Conservation (phyloP, 2,329 filamentous ascomycete genomes). For the Colletotrichum horii region DNA sequence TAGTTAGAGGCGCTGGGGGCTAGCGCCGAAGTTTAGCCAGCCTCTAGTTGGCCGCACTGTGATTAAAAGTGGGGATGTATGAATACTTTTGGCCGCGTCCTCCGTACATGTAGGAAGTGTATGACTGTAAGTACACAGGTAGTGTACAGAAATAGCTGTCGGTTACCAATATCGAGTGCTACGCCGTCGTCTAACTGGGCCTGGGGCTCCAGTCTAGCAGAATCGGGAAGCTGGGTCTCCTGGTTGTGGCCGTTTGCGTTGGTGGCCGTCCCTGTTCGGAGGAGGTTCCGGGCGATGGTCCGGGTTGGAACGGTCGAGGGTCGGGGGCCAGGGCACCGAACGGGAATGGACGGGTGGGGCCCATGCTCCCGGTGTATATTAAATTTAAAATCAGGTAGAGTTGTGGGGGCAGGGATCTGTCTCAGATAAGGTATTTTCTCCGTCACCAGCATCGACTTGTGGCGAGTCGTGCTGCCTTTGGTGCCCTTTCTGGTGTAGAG, state of each 20-base stretch:
- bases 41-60: no score
- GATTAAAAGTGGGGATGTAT: no score
- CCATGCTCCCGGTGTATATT: constrained; percentile 2
- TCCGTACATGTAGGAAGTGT: no score
- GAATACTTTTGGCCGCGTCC: no score
- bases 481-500: background rate
- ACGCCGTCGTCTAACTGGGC: background rate
- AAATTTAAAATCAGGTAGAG: constrained; percentile 14
- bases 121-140: no score
- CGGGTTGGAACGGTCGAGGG: background rate
- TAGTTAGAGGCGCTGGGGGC: no score
- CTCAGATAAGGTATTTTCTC: constrained; percentile 14
- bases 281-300: background rate
- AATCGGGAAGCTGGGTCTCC: background rate
- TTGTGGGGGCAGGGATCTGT: background rate
- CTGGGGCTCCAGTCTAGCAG: background rate
- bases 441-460: background rate
- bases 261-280: constrained; percentile 5
- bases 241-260: background rate
- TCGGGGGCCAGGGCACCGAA: background rate
- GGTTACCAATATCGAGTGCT: background rate
- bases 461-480: background rate
- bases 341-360: background rate
- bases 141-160: background rate
- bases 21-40: no score